Evolutionary conservation across 306 rosid genomes (phyloP), one percentile per base, ranked within the genome.

Genomic region (Glycine tomentella): DNA sequence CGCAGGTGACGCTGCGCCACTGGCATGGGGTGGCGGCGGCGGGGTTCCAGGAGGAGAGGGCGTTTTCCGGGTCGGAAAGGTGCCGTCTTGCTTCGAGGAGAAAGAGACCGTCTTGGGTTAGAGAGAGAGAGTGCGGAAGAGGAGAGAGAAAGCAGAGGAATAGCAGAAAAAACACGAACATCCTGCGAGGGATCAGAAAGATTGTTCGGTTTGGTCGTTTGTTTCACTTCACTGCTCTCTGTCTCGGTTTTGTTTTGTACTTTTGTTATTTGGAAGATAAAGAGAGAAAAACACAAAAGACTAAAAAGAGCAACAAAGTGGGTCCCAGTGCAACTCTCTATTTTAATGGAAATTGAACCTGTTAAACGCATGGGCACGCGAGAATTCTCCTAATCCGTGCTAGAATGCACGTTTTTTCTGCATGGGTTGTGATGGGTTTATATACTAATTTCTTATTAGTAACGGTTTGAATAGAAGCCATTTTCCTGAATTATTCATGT

Each of bases 1-100:
- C 46, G 66, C 94, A 92, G 8, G 85, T 42, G 73, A 92, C 13
- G 50, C 92, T 91, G n/a, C 3, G 11, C 97, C 97, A 92, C 10
- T 6, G 13, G 80, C 97, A 91, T 3, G 97, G 92, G 1, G 83
- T 81, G 71, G 61, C 25, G 38, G 83, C 84, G 8, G 75, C 62
- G 57, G 45, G 13, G 86, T 84, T 70, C 97, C 97, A 92, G 14
- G 79, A 34, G 20, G 89, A 74, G 49, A 92, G 91, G 7, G 76
- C 25, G 9, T 83, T 52, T 14, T 9, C 0, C 0, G 90, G 97
- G 82, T 88, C 91, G 69, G 82, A 84, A 82, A 90, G 91, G 1
- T 65, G 76, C 12, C 36, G 83, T 36, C 76, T 86, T 85, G 80
- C 84, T 16, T 69, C 66, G 31, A 75, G 82, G 52, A 91, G 97